Evolutionary conservation across 257 asterid species (phyloP).

Genomic region (Echium plantagineum): DNA sequence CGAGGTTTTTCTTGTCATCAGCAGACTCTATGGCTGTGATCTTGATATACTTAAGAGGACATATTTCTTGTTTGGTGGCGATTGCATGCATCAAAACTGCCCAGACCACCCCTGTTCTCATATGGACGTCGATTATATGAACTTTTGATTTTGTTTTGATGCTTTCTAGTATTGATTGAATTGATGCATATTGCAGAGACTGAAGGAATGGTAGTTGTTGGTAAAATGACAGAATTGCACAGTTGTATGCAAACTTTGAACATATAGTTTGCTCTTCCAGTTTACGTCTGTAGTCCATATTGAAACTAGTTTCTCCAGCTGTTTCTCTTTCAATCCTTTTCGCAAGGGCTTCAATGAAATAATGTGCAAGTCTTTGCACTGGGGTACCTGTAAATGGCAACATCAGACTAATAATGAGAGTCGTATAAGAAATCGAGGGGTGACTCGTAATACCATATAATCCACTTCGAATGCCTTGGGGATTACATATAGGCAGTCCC

Average conservation of each 20-base stretch:
- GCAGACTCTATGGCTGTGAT: slow-evolving; percentile 18
- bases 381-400: slow-evolving; percentile 1
- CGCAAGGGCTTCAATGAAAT: slow-evolving; percentile 28
- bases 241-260: slow-evolving; percentile 3
- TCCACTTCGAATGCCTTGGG: too few species aligned
- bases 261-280: background rate
- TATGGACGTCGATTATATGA: slow-evolving; percentile 21
- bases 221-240: slow-evolving; percentile 11
- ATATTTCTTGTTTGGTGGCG: slow-evolving; percentile 6
- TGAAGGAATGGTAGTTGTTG: slow-evolving; percentile 22
- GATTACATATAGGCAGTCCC: too few species aligned
- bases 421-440: too few species aligned
- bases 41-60: slow-evolving; percentile 10
- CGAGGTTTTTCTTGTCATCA: slow-evolving; percentile 3
- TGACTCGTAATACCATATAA: too few species aligned
- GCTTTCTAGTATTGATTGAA: slow-evolving; percentile 21
- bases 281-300: too few species aligned
- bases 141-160: slow-evolving; percentile 12
- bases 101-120: slow-evolving; percentile 23
- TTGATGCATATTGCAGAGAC: slow-evolving; percentile 17
- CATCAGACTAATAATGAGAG: too few species aligned
- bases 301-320: slow-evolving; percentile 2
- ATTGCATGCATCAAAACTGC: slow-evolving; percentile 33
- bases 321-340: slow-evolving; percentile 24
- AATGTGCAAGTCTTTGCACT: slow-evolving; percentile 24